Conservation (phyloP, 208 protist species). For the Borovskyia barvae region DNA sequence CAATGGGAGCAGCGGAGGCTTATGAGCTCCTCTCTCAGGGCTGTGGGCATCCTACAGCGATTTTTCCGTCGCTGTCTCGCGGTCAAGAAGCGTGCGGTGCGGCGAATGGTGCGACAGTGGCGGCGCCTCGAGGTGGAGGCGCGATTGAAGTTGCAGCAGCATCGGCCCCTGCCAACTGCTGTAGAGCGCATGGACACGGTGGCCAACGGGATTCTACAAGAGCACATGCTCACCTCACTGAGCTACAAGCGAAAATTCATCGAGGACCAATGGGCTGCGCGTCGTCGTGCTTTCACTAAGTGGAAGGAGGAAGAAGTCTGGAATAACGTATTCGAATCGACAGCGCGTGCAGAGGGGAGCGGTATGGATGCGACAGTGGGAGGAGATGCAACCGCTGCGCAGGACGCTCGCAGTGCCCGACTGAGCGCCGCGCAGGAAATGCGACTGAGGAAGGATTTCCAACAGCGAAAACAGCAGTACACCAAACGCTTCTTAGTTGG, state of each 20-base stretch:
- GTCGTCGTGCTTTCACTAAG: slow-evolving; percentile 29
- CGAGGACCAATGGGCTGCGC: slow-evolving; percentile 47
- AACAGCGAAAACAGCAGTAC: neutral
- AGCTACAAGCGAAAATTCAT: slow-evolving; percentile 69
- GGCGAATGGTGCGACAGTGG: slow-evolving; percentile 66
- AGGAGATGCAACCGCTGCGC: neutral
- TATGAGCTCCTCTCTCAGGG: slow-evolving; percentile 24
- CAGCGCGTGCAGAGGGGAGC: neutral
- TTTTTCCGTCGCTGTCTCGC: slow-evolving; percentile 67
- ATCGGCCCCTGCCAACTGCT: slow-evolving; percentile 40
- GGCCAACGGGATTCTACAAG: slow-evolving; percentile 69
- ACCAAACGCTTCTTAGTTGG: neutral
- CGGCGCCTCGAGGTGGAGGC: slow-evolving; percentile 61
- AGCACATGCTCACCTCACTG: slow-evolving; percentile 75
- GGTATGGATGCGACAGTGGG: too few relatives aligned
- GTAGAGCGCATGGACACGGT: slow-evolving; percentile 60
- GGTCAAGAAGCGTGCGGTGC: slow-evolving; percentile 53
- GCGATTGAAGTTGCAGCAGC: slow-evolving; percentile 55
- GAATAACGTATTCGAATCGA: slow-evolving; percentile 15
- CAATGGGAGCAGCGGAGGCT: slow-evolving; percentile 9
- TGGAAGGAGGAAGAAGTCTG: slow-evolving; percentile 44
- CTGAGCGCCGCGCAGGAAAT: slow-evolving; percentile 14
- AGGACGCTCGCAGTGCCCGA: slow-evolving; percentile 3
- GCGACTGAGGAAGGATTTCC: slow-evolving; percentile 10
- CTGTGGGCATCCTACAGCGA: slow-evolving; percentile 53